Evolutionary conservation across 768 basidiomycete species (phyloP), one percentile per base, ranked within the genome.

Genomic region (Xerocomellus intermedius): DNA sequence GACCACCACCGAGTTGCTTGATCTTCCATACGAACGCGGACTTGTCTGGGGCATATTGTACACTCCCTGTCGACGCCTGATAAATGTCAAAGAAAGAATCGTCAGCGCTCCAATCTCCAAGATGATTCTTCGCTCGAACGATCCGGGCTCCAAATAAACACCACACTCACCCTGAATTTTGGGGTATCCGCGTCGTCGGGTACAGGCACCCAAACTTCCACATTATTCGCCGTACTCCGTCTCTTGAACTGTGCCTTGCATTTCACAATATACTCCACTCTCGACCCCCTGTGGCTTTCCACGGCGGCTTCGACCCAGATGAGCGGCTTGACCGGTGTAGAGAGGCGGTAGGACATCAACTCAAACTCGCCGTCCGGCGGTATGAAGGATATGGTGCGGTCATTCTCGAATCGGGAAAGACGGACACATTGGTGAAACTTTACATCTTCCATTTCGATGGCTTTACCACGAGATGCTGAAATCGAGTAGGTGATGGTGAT

Each of bases 361-460:
- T 98, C 97, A 66, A 99, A 98, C 70, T 98, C 96, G 65, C 97
- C 97, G 69, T 98, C 96, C 4, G 97, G 96, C 0, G 97, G 97
- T 64, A 98, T 99, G 76, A 99, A 99, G 35, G 92, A 94, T 67
- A 98, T 99, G 1, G 96, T 98, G 56, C 97, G 88, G 74, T 99
- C 96, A 72, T 97, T 98, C 68, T 99, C 97, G 68, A 99, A 99
- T 8, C 96, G 85, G 10, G 94, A 89, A 22, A 99, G 81, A 10
- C 97, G 92, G 12, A 98, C 97, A 66, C 97, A 99, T 79, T 99
- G 97, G 68, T 99, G 97, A 77, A 99, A 99, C 71, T 98, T 98
- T 76, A 98, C 93, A 65, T 98, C 97, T 71, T 99, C 97, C 91
- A 99, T 97, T 74, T 99, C 97, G 62, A 99, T 97, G 3, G 97